A percentile compares a stretch with the other conserved stretches of the same genome.
Evolutionary conservation across 2,329 filamentous ascomycete genomes (phyloP).

Genomic region (Exophiala viscosa): DNA sequence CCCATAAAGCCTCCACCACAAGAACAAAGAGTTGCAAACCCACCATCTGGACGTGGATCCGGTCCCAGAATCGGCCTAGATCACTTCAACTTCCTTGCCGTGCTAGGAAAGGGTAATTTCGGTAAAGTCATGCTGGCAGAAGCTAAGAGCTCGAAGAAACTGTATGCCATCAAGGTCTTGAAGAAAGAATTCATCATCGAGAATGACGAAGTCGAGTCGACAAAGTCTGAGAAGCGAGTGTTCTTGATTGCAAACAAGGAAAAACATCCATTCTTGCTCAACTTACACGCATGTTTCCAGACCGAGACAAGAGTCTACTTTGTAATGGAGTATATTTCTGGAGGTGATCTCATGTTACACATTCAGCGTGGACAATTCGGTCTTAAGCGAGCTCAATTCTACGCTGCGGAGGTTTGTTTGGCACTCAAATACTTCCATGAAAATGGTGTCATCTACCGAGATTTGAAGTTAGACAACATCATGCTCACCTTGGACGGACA

Average conservation of each 20-base stretch:
- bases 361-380: constrained; percentile 97
- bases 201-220: constrained; percentile 98
- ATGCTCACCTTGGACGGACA: constrained; percentile 91
- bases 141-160: constrained; percentile 83
- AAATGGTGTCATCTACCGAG: constrained; percentile 94
- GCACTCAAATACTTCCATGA: constrained; percentile 99
- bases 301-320: constrained; percentile 98
- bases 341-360: constrained; percentile 97
- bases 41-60: constrained; percentile 35
- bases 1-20: constrained; percentile 33
- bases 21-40: constrained; percentile 28
- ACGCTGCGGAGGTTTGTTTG: constrained; percentile 93
- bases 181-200: constrained; percentile 99
- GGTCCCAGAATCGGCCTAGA: constrained; percentile 77
- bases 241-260: constrained; percentile 97
- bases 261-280: constrained; percentile 91
- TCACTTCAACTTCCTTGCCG: constrained; percentile 98
- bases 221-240: constrained; percentile 93
- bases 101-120: constrained; percentile 98
- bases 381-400: constrained; percentile 96
- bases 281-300: constrained; percentile 96
- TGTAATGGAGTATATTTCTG: constrained; percentile 99
- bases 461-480: constrained; percentile 81
- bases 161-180: constrained; percentile 97
- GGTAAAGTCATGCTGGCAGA: constrained; percentile 99